phyloP scores from a whole-genome alignment of 345 rosid species.

The Gossypium australe region DNA sequence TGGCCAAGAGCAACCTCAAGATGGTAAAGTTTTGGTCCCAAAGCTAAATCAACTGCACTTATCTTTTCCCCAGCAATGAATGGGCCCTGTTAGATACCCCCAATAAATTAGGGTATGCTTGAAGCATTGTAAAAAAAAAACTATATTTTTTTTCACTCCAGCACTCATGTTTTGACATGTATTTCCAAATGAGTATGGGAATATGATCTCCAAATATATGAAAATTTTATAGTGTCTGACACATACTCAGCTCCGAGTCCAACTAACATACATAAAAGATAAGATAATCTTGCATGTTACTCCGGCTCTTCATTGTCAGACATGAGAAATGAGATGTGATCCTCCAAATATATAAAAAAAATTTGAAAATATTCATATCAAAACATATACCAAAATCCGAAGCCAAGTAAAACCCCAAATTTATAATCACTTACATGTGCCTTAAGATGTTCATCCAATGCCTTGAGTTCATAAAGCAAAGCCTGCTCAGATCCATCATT shows the following conservation, averaged over 20 bases:
- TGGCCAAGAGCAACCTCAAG: slow-evolving; percentile 77
- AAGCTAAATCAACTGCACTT: slow-evolving; percentile 69
- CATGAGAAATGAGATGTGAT: neutral
- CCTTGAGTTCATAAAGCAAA: slow-evolving; percentile 67
- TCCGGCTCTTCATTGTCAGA: neutral
- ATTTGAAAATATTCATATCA: neutral
- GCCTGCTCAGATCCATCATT: slow-evolving; percentile 71
- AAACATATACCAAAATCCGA: neutral
- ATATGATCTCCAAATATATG: too few relatives aligned
- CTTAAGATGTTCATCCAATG: slow-evolving; percentile 78
- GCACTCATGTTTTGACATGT: neutral
- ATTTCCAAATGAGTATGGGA: too few relatives aligned
- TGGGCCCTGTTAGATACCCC: slow-evolving; percentile 48
- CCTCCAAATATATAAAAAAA: neutral
- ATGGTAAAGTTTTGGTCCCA: slow-evolving; percentile 92
- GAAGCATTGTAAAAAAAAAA: neutral
- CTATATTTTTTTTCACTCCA: too few relatives aligned
- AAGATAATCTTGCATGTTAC: neutral
- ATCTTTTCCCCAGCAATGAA: slow-evolving; percentile 72
- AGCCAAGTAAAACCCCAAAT: neutral
- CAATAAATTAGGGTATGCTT: neutral
- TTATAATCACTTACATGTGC: slow-evolving; percentile 35
- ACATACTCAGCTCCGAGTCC: neutral
- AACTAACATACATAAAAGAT: neutral
- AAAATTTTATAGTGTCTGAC: neutral